phyloP scores from a whole-genome alignment of 1,284 basidiomycete species.

The Marasmius sp. region DNA sequence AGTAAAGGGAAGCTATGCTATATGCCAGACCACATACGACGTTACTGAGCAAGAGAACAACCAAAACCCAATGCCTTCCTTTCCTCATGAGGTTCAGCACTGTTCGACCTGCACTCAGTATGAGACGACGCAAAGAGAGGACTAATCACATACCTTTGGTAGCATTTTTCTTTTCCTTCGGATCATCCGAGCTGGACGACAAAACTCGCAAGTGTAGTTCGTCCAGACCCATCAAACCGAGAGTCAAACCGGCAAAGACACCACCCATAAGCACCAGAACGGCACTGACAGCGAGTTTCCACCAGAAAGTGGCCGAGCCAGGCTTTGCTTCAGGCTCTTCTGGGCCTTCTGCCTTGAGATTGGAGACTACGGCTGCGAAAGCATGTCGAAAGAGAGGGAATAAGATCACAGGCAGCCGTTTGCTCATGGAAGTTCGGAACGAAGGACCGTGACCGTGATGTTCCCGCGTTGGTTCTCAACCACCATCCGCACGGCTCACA shows the following conservation, averaged over 20 bases:
- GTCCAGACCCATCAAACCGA: conserved; percentile 94
- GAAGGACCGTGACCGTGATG: not conserved
- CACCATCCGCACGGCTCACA: not conserved
- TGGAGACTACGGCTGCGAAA: not conserved
- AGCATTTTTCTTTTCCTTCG: conserved; percentile 67
- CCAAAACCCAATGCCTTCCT: conserved; percentile 94
- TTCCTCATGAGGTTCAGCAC: conserved; percentile 77
- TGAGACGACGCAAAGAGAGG: not conserved
- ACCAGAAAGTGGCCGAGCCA: conserved; percentile 56
- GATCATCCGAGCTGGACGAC: conserved; percentile 75
- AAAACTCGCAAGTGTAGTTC: conserved; percentile 90
- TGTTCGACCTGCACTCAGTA: conserved; percentile 21
- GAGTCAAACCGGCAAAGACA: conserved; percentile 85
- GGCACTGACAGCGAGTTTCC: conserved; percentile 65
- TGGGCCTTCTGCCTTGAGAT: not conserved
- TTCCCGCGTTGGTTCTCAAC: not conserved
- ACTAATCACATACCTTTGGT: conserved; percentile 52
- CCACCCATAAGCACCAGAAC: conserved; percentile 77
- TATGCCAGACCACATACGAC: conserved; percentile 57
- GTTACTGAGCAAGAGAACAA: conserved; percentile 82
- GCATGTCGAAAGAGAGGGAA: not conserved
- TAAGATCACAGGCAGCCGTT: not conserved
- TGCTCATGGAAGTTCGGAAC: not conserved
- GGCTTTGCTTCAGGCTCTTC: not conserved
- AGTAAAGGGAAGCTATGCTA: not conserved